These are phyloP conservation scores for Elsinoe arachidis DNA, from an alignment of 2,329 filamentous ascomycete genomes.

Conservation along the genomic window DNA sequence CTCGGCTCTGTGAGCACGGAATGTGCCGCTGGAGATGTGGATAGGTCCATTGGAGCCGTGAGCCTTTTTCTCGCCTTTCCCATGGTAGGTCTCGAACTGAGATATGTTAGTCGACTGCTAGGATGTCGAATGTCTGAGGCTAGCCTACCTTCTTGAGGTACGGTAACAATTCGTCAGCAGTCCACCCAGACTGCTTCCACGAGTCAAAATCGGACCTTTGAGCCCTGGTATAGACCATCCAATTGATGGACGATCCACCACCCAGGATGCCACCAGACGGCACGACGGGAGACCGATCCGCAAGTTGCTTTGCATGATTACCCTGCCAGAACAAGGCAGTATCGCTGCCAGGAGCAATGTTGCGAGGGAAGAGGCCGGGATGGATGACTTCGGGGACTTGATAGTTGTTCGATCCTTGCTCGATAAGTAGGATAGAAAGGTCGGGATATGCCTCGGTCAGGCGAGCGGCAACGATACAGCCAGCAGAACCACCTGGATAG, in stretches of 20 bases:
- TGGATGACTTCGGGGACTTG: constrained; percentile 43
- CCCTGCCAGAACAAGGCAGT: constrained; percentile 46
- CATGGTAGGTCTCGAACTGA: constrained; percentile 20
- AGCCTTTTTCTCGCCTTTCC: constrained; percentile 14
- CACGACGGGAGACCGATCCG: constrained; percentile 36
- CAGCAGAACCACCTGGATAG: constrained; percentile 37
- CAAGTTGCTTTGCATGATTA: constrained; percentile 37
- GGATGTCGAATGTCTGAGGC: neutral
- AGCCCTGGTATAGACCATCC: constrained; percentile 27
- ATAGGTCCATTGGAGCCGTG: constrained; percentile 20
- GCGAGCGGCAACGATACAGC: constrained; percentile 42
- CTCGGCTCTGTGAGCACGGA: constrained; percentile 26
- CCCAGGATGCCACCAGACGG: constrained; percentile 47
- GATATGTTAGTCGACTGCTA: constrained; percentile 1
- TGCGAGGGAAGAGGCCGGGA: constrained; percentile 43
- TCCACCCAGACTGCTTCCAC: constrained; percentile 19
- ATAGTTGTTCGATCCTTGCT: constrained; percentile 46
- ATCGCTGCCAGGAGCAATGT: constrained; percentile 42
- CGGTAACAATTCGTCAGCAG: constrained; percentile 18
- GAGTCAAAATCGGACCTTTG: constrained; percentile 19
- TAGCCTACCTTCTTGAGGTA: constrained; percentile 15
- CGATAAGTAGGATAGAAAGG: constrained; percentile 45
- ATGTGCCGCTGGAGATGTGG: constrained; percentile 16
- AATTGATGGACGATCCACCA: constrained; percentile 43
- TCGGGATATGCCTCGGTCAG: constrained; percentile 44